Evolutionary conservation across 345 rosid species (phyloP), one percentile per base, ranked within the genome.

Genomic region (Pelargonium nanum): DNA sequence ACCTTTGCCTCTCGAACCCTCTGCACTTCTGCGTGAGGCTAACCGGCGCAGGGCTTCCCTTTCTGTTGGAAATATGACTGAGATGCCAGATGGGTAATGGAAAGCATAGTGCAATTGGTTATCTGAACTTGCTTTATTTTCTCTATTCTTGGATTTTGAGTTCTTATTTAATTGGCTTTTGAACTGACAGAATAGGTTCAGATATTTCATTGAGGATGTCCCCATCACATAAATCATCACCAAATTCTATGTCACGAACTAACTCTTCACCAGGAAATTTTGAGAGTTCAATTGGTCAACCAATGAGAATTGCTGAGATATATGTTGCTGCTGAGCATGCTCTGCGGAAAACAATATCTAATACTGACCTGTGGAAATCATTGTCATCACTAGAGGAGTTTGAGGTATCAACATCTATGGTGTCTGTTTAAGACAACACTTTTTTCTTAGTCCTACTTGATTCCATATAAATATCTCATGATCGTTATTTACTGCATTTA

Each of bases 301-400:
- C 99, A 57, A 87, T 89, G 99, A 85, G 97, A 72, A 89, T 89
- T 66, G 92, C 97, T 19, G 99, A 93, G 76, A 85, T 93, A 65
- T 86, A 81, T 72, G 96, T 89, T 75, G 97, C 97, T 20, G 87
- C 97, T 65, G 96, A 93, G 80, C 86, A 83, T 70, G 88, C 97
- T 72, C 63, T 93, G 70, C 70, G 59, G 68, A 77, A 68, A 60
- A 85, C 94, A 72, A 84, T 93, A 61, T 85, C 99, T 40, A 83
- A 81, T 83, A 65, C 78, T 52, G 81, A 78, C 54, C 77, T 93
- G 53, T 74, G 67, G 79, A 84, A 87, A 74, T 76, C 82, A 61
- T 83, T 87, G 72, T 87, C 96, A 45, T 89, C 99, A 69, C 61
- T 78, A 26, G 79, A 83, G 65, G 90, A 87, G 62, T 89, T 89